Percentiles rank a stretch among this genome's conserved stretches.
These are phyloP conservation scores for Medicago lupulina DNA, from an alignment of 306 rosid species.

Conservation along the genomic window DNA sequence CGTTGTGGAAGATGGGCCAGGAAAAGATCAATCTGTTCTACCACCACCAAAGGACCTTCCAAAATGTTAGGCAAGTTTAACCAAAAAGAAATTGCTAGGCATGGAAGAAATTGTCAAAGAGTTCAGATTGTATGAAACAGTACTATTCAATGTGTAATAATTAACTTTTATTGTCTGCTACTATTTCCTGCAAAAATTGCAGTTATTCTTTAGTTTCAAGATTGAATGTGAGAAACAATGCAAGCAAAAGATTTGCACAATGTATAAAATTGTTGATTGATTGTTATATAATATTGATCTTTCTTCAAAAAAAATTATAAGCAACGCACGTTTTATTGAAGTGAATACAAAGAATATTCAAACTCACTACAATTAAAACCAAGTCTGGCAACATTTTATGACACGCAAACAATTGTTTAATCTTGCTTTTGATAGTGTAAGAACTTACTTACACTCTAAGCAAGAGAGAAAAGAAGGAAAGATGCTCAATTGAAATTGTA, in stretches of 20 bases:
- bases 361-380: background rate
- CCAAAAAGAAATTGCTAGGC: slow-evolving; percentile 11
- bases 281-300: slow-evolving; percentile 28
- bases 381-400: too few relatives aligned
- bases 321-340: background rate
- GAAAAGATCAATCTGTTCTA: slow-evolving; percentile 66
- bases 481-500: too few relatives aligned
- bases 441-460: too few relatives aligned
- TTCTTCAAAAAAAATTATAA: slow-evolving; percentile 1
- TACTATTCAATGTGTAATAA: slow-evolving; percentile 30
- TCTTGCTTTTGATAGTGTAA: too few relatives aligned
- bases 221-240: slow-evolving; percentile 23
- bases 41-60: slow-evolving; percentile 90
- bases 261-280: slow-evolving; percentile 4
- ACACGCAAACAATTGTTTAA: too few relatives aligned
- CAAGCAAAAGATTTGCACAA: slow-evolving; percentile 36
- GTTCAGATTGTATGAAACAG: slow-evolving; percentile 22
- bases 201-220: slow-evolving; percentile 47
- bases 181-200: slow-evolving; percentile 50
- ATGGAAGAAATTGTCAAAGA: background rate
- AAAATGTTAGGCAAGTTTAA: slow-evolving; percentile 48
- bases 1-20: slow-evolving; percentile 81
- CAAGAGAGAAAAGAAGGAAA: too few relatives aligned
- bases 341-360: background rate
- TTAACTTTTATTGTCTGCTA: slow-evolving; percentile 31